phyloP scores from a whole-genome alignment of 169 alveolate species.

The Plasmodium yoelii region DNA sequence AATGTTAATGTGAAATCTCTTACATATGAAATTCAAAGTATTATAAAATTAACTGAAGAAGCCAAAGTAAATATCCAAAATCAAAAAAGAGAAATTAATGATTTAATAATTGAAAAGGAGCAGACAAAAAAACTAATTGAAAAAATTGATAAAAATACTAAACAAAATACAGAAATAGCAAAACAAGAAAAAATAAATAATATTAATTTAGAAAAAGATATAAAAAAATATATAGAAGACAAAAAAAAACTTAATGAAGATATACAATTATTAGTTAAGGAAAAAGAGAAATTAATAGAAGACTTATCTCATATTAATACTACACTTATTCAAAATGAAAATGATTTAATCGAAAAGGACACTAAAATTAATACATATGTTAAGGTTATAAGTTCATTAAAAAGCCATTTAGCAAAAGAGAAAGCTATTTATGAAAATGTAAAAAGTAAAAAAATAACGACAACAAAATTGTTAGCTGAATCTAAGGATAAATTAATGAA shows the following conservation, averaged over 20 bases:
- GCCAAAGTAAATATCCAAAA: conserved; percentile 23
- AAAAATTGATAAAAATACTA: conserved; percentile 57
- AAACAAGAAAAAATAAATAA: conserved; percentile 51
- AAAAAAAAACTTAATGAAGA: conserved; percentile 69
- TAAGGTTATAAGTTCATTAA: conserved; percentile 42
- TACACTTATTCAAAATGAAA: conserved; percentile 12
- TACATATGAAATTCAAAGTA: conserved; percentile 55
- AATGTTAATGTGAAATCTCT: conserved; percentile 58
- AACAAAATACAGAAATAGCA: conserved; percentile 52
- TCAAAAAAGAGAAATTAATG: conserved; percentile 67
- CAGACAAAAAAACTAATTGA: conserved; percentile 69
- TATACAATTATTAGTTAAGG: conserved; percentile 35
- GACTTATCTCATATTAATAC: conserved; percentile 24
- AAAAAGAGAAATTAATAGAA: conserved; percentile 51
- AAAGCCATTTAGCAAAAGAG: conserved; percentile 65
- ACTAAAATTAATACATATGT: conserved; percentile 48
- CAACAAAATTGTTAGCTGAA: conserved; percentile 90
- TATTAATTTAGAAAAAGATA: conserved; percentile 56
- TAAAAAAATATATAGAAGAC: conserved; percentile 50
- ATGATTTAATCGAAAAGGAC: conserved; percentile 39
- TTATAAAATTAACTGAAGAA: conserved; percentile 57
- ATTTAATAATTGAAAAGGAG: conserved; percentile 63
- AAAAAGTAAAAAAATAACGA: conserved; percentile 89
- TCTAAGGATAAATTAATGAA: conserved; percentile 89
- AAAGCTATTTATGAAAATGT: conserved; percentile 50